These are phyloP conservation scores for Olyra latifolia DNA, from an alignment of 176 grass and related monocot genomes.

Conservation along the genomic window DNA sequence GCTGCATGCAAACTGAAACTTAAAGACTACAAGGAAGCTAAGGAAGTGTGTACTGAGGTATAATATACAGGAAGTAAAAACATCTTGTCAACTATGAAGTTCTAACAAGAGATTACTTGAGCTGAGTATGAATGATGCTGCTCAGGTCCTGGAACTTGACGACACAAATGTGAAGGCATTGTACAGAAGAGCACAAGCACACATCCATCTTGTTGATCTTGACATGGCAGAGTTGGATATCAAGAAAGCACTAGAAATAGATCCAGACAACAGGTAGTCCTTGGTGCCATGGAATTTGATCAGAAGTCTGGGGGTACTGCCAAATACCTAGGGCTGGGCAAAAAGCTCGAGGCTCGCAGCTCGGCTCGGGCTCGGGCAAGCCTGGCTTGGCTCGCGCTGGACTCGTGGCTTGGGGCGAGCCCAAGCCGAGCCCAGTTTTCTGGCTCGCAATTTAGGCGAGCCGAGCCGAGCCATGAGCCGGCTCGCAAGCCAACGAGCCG, in stretches of 20 bases:
- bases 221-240: slow-evolving; percentile 83
- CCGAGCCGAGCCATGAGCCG: too few species aligned
- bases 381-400: too few species aligned
- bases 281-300: not conserved
- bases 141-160: slow-evolving; percentile 78
- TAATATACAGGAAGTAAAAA: not conserved
- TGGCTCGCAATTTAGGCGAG: too few species aligned
- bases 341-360: too few species aligned
- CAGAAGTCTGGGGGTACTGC: not conserved
- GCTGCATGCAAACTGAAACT: slow-evolving; percentile 85
- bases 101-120: not conserved
- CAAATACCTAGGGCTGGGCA: too few species aligned
- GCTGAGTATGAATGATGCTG: slow-evolving; percentile 3
- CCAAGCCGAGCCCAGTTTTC: too few species aligned
- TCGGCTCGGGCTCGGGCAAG: too few species aligned
- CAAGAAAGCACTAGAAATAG: slow-evolving; percentile 80
- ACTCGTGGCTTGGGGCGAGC: too few species aligned
- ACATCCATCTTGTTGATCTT: slow-evolving; percentile 67
- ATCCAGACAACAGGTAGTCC: slow-evolving; percentile 76
- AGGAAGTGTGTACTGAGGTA: slow-evolving; percentile 78
- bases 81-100: not conserved
- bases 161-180: slow-evolving; percentile 78
- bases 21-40: slow-evolving; percentile 72
- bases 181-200: slow-evolving; percentile 77
- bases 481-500: too few species aligned